Percentiles rank a stretch among this genome's conserved stretches.
Evolutionary conservation across 129 eudicot species (phyloP).

Genomic region (Arctium lappa): DNA sequence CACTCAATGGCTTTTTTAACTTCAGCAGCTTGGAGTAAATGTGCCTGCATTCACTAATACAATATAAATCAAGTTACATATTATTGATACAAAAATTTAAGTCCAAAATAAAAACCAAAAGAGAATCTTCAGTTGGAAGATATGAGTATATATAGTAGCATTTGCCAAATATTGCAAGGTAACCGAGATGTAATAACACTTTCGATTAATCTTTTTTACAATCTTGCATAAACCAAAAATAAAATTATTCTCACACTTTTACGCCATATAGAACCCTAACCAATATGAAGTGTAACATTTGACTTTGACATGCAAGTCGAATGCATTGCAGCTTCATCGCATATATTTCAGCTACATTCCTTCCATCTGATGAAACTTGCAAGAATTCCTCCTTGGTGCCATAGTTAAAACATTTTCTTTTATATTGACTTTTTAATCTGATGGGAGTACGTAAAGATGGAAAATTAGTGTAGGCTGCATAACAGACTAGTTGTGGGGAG

Average conservation of each 20-base stretch:
- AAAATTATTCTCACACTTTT: not conserved
- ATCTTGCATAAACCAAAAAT: not conserved
- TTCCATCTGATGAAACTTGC: too few species aligned
- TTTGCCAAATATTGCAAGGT: not conserved
- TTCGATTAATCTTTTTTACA: not conserved
- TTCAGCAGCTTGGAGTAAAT: slow-evolving; percentile 82
- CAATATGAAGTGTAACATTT: not conserved
- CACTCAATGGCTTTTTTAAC: slow-evolving; percentile 94
- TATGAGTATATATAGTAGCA: not conserved
- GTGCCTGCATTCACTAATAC: slow-evolving; percentile 98
- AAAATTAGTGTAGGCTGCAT: too few species aligned
- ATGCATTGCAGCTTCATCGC: not conserved
- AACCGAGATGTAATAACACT: not conserved
- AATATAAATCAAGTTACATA: slow-evolving; percentile 62
- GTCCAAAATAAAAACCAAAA: not conserved
- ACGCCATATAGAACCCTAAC: not conserved
- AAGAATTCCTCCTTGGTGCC: too few species aligned
- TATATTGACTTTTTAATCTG: too few species aligned
- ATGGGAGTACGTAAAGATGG: too few species aligned
- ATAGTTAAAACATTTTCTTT: too few species aligned
- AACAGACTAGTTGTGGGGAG: too few species aligned
- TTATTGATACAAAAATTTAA: slow-evolving; percentile 24
- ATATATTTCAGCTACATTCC: too few species aligned
- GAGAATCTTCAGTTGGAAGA: not conserved
- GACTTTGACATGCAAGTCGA: not conserved